phyloP scores from a whole-genome alignment of 2,329 filamentous ascomycete species.

The Colletotrichum sp. region DNA sequence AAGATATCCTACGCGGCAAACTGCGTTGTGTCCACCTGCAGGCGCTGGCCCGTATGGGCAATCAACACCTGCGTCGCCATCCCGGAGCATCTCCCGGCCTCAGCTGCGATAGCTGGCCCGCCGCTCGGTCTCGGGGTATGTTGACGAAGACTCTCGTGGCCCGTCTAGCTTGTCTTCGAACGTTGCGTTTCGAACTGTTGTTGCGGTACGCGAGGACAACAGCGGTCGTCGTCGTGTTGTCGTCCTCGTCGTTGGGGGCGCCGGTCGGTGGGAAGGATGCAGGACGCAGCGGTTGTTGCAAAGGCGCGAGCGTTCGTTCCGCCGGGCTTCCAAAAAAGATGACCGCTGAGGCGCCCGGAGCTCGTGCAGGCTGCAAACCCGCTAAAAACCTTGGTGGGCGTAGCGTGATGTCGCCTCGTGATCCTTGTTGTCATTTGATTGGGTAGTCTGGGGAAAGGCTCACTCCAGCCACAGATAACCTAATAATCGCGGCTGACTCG shows the following conservation, averaged over 20 bases:
- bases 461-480: constrained; percentile 1
- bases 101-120: constrained; percentile 14
- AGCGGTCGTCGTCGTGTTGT: neutral
- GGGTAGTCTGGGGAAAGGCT: neutral
- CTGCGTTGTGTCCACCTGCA: constrained; percentile 77
- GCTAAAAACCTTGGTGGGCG: constrained; percentile 9
- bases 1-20: constrained; percentile 70
- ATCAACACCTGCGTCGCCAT: constrained; percentile 93
- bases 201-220: neutral
- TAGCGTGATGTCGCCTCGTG: constrained; percentile 24
- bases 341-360: constrained; percentile 16
- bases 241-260: neutral
- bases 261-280: neutral
- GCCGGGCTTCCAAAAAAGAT: constrained; percentile 11
- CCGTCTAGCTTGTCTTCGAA: neutral
- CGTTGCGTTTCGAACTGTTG: neutral
- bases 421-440: constrained; percentile 18
- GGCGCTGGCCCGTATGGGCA: constrained; percentile 88
- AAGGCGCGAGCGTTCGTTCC: constrained; percentile 11
- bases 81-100: constrained; percentile 55
- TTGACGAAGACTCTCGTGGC: neutral
- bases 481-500: neutral
- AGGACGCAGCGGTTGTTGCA: neutral
- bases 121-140: neutral
- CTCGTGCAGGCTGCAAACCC: constrained; percentile 19